Conservation (phyloP, 2,329 filamentous ascomycete species). For the Xylaria sp. region DNA sequence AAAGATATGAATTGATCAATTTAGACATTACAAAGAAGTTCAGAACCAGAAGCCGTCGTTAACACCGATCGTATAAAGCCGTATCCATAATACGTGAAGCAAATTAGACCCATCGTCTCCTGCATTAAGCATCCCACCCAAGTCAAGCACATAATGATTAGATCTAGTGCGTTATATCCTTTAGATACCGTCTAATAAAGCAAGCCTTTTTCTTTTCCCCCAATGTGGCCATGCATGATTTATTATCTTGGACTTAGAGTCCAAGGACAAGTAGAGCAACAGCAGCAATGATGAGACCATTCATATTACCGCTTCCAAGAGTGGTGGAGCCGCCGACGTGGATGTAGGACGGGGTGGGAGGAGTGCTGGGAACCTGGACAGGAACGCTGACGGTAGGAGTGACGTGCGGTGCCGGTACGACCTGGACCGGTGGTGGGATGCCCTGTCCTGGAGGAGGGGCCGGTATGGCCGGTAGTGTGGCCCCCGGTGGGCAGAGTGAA, state of each 20-base stretch:
- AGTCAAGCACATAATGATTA: not conserved
- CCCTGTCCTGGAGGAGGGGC: conserved; percentile 15
- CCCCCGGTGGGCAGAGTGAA: conserved; percentile 37
- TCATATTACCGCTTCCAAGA: not conserved
- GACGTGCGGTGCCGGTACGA: conserved; percentile 24
- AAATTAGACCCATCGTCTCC: not conserved
- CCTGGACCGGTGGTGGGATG: conserved; percentile 13
- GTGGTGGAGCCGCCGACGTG: conserved; percentile 33
- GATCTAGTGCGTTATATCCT: not conserved
- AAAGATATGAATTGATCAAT: conserved; percentile 16
- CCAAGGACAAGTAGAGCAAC: conserved; percentile 24
- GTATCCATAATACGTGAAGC: conserved; percentile 3
- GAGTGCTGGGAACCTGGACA: not conserved
- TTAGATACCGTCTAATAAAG: not conserved
- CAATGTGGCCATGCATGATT: not conserved
- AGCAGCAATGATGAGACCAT: conserved; percentile 25
- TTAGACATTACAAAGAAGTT: conserved; percentile 27
- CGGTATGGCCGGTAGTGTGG: conserved; percentile 30
- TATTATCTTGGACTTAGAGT: conserved; percentile 7
- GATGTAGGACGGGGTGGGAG: conserved; percentile 7
- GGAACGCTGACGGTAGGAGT: conserved; percentile 10
- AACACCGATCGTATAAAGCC: not conserved
- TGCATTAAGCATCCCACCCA: not conserved
- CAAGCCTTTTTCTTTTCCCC: not conserved
- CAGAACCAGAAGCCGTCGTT: not conserved